Evolutionary conservation across 1,139 yeast species (phyloP).

Genomic region (Saccharomyces hybrid): DNA sequence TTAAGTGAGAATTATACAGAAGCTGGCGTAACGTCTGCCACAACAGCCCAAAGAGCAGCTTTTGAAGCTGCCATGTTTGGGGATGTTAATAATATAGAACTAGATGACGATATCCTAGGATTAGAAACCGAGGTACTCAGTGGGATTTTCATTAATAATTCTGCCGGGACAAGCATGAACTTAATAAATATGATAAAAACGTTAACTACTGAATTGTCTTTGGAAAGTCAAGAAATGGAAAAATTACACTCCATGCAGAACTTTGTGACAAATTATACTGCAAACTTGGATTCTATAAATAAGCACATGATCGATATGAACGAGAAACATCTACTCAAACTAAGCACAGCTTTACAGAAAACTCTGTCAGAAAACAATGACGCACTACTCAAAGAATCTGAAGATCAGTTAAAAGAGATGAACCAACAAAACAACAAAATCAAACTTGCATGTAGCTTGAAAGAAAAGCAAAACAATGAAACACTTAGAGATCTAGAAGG

Average conservation of each 20-base stretch:
- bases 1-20: conserved; percentile 10
- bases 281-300: conserved; percentile 21
- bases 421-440: conserved; percentile 22
- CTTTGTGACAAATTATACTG: conserved; percentile 33
- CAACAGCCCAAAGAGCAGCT: conserved; percentile 33
- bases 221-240: conserved; percentile 39
- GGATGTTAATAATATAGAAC: conserved; percentile 51
- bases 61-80: conserved; percentile 77
- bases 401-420: conserved; percentile 19
- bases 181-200: conserved; percentile 43
- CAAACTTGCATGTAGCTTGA: conserved; percentile 13
- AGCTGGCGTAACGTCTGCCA: conserved; percentile 11
- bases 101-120: conserved; percentile 56
- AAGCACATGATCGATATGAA: conserved; percentile 21
- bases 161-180: conserved; percentile 48
- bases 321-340: conserved; percentile 18
- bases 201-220: conserved; percentile 41
- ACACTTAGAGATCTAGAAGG: conserved; percentile 20
- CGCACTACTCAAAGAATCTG: conserved; percentile 16
- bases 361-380: conserved; percentile 24
- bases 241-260: conserved; percentile 39
- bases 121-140: conserved; percentile 48
- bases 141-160: conserved; percentile 58
- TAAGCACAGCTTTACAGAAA: conserved; percentile 17
- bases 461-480: conserved; percentile 15